Base-by-base conservation (phyloP, 768 basidiomycete genomes). In the Boletus reticuloceps region DNA sequence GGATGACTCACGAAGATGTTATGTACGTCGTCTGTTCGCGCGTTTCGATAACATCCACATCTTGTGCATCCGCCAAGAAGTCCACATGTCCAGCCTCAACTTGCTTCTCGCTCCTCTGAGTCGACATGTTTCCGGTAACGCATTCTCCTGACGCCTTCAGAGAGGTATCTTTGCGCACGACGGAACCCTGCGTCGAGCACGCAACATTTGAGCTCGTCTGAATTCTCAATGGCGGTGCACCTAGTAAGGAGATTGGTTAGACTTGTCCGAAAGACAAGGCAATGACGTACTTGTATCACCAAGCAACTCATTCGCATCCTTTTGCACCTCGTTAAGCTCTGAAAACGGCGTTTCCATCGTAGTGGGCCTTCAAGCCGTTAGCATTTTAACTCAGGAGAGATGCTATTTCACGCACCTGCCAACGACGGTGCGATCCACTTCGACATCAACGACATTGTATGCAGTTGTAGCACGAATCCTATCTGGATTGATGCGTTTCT, bases 1-100 rank as follows among this genome's bases (percentile, higher is more conserved):
- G 14, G 27, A 36, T n/a, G 20, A 51, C 53, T 48, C 42, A 58
- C 59, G n/a, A 41, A 37, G 45, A 47, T 11, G 9, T 42, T 14
- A 19, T 36, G 13, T 14, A 4, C 10, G 41, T 41, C 25, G 10
- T 42, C 49, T 40, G 9, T 14, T 40, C 10, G 17, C 6, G 7
- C 36, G 37, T 29, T 5, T 29, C 16, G 4, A 16, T 19, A 3
- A 19, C 41, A 0, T 31, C 11, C n/a, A 4, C 32, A 31, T 10
- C 46, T 14, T 32, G 51, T 16, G 10, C 11, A 19, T 5, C n/a
- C 20, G 27, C 25, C 14, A 27, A 29, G 22, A 5, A 42, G 25
- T 22, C 47, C 36, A 45, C 22, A 22, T 8, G 16, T 12, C 31
- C 43, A 19, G 4, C 12, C 4, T 16, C 22, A 4, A 22, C 40